Base-by-base conservation (phyloP, 306 rosid species). In the Erythrophleum fordii region DNA sequence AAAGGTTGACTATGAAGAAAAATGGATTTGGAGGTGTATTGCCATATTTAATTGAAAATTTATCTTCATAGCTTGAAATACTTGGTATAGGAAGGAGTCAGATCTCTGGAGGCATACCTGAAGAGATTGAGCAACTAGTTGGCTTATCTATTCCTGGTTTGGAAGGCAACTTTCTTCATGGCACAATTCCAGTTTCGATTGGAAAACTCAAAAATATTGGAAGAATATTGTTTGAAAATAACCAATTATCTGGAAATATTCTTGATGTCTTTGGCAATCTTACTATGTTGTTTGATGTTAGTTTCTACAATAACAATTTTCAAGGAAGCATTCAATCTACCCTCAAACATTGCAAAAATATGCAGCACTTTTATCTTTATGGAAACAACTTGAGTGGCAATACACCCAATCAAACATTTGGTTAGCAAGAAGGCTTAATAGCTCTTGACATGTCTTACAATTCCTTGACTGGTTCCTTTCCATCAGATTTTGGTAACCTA, bases 61-160 rank as follows among this genome's bases (percentile, higher is more conserved):
- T 83, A 0, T 73, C 81, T 6, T 8, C 23, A 44, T 0, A 8
- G 29, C 59, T 78, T 28, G 0, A 0, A 3, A 5, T 0, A 8
- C 51, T 84, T 46, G 0, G 0, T 18, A 59, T 79, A 55, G 8
- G 2, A 0, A 0, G 0, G 12, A 78, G 78, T 56, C 72, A 67
- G 31, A 83, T 83, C 62, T 79, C 77, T n/a, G 86, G 86, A 72
- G 34, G 6, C 42, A 52, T 77, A 56, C 83, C 83, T 18, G 68
- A 73, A 46, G 77, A 28, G 60, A 45, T 83, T 56, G 83, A 80
- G 35, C 52, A 73, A 2, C 68, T 83, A 31, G 1, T 11, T 6
- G 72, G 67, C 59, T 72, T 83, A 59, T 17, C 26, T 5, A 0
- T 2, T 11, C 51, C 78, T 9, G 0, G 0, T 6, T 3, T 78